Base-by-base conservation (phyloP, 2,329 filamentous ascomycete genomes). In the Onygena corvina region DNA sequence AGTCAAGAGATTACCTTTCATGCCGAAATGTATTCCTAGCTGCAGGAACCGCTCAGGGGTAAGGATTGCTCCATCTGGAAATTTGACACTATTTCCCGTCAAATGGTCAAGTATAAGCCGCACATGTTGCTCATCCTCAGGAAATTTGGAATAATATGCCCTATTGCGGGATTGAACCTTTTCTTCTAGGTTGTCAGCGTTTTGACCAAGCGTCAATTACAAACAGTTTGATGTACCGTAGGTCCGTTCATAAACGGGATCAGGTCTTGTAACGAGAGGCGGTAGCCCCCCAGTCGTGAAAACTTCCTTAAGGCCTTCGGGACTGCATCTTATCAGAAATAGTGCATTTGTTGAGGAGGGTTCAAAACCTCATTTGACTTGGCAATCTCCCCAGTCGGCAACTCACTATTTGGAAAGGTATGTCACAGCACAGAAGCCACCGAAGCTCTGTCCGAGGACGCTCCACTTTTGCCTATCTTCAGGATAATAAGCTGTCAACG, bases 361-460 rank as follows among this genome's bases (percentile, higher is more conserved):
- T 29, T 18, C 11, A 11, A 29, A 2, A 45, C 21, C 14, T 20
- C 14, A 11, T 7, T 27, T 11, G 20, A 23, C 16, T 12, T 20
- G 7, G n/a, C 16, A 7, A 3, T 12, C 20, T 29, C 3, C 4
- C 11, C 21, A 25, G 25, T 31, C 30, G n/a, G 3, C 18, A 48
- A 65, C 70, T 61, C 57, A 74, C 71, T 73, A 81, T 62, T 85
- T 80, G 2, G 84, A 92, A 12, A 96, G 76, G 64, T 95, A 96
- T 5, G 84, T 90, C 29, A 87, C 72, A 44, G 75, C 76, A 60
- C 88, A 86, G 65, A 94, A 95, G 1, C 90, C 90, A 33, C 90
- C 90, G 64, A 94, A 96, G 12, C 83, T 89, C 68, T 95, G 90
- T 6, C 90, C 90, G 54, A 94, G 83, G 25, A 92, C 76, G 51